phyloP scores from a whole-genome alignment of 2,329 filamentous ascomycete species.

The Apiospora pterosperma region DNA sequence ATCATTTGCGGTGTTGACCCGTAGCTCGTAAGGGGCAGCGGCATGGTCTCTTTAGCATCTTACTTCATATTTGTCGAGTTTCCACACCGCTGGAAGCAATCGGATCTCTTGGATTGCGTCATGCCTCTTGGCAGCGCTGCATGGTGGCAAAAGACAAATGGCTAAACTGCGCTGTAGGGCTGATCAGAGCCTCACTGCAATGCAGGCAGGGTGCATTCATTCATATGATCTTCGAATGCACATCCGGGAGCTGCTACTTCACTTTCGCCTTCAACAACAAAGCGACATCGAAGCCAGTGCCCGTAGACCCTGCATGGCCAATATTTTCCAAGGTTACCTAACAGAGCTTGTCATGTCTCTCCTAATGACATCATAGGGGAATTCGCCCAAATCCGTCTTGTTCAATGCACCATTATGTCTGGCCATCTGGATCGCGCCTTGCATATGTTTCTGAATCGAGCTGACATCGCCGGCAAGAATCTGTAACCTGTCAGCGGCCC shows the following conservation, averaged over 20 bases:
- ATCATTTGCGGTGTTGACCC: not conserved
- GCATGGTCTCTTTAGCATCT: not conserved
- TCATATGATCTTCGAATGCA: too few relatives aligned
- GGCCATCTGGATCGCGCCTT: not conserved
- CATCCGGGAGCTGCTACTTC: too few relatives aligned
- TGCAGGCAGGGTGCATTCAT: too few relatives aligned
- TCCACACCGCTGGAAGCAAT: too few relatives aligned
- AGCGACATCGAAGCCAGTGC: too few relatives aligned
- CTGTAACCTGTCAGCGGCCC: not conserved
- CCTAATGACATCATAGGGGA: not conserved
- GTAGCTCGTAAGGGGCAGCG: not conserved
- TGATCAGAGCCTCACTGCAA: too few relatives aligned
- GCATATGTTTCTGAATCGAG: not conserved
- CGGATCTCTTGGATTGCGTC: not conserved
- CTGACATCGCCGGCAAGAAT: not conserved
- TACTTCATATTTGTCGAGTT: not conserved
- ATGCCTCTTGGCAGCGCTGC: not conserved
- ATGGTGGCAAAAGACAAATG: not conserved
- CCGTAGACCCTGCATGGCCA: too few relatives aligned
- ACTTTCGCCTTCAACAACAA: too few relatives aligned
- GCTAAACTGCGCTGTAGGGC: too few relatives aligned
- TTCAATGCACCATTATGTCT: not conserved
- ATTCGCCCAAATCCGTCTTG: not conserved
- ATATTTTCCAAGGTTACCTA: not conserved
- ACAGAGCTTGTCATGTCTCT: not conserved